These are phyloP conservation scores for Fabrea salina DNA, from an alignment of 169 alveolate genomes.

Conservation along the genomic window DNA sequence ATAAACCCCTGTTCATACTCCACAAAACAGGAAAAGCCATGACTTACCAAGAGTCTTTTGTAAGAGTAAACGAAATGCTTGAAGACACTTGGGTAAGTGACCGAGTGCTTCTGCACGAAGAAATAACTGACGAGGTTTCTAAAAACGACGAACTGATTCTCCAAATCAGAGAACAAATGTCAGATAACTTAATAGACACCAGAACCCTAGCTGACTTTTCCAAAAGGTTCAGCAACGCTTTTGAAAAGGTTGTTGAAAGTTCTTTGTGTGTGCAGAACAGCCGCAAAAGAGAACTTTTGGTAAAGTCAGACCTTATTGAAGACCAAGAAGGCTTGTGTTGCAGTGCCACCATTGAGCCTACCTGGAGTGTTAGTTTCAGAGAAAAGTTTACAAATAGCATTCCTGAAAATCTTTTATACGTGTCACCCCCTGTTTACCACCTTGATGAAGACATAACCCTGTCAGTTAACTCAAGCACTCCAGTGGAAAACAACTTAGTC, in stretches of 20 bases:
- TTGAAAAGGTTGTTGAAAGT: background rate
- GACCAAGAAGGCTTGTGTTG: background rate
- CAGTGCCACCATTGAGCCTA: background rate
- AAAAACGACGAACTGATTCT: background rate
- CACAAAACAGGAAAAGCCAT: background rate
- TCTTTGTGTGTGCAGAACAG: background rate
- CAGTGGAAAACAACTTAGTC: background rate
- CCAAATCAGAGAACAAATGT: conserved; percentile 13
- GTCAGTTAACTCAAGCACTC: background rate
- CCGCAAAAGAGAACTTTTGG: conserved; percentile 16
- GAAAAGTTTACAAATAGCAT: background rate
- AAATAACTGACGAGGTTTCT: background rate
- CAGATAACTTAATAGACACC: background rate
- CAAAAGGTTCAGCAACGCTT: background rate
- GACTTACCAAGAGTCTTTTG: background rate
- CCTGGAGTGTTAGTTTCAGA: background rate
- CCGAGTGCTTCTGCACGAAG: conserved; percentile 3
- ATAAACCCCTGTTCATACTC: background rate
- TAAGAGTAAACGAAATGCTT: background rate
- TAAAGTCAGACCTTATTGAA: background rate
- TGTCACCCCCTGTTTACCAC: background rate
- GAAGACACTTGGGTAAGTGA: background rate
- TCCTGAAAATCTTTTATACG: background rate
- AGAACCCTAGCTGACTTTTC: background rate
- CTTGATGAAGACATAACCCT: background rate